Conservation (phyloP, 129 eudicot species). For the Artemisia argyi region DNA sequence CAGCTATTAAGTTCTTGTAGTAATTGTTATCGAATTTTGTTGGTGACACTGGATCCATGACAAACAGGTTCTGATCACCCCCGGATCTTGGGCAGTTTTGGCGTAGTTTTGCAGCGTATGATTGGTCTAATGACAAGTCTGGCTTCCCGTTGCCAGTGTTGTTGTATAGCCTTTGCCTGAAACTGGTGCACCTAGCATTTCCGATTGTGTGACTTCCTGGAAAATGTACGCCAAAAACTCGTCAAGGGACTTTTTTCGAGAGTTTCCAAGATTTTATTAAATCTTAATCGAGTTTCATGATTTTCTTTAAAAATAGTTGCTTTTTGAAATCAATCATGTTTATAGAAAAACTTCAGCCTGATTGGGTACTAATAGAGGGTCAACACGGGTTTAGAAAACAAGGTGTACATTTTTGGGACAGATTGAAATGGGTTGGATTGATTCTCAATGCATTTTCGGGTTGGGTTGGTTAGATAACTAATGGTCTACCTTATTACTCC, state of each 20-base stretch:
- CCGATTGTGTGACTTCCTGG: constrained; percentile 24
- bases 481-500: too few species aligned
- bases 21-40: constrained; percentile 36
- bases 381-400: too few species aligned
- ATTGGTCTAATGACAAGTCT: constrained; percentile 35
- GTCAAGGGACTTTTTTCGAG: neutral
- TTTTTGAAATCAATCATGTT: neutral
- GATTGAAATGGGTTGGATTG: neutral
- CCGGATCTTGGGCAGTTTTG: constrained; percentile 44
- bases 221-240: neutral
- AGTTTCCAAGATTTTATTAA: too few species aligned
- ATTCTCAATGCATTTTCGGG: neutral
- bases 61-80: constrained; percentile 46
- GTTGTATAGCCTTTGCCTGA: constrained; percentile 75
- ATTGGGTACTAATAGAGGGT: too few species aligned
- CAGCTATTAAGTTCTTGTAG: constrained; percentile 47
- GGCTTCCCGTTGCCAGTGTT: constrained; percentile 34
- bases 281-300: too few species aligned
- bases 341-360: neutral
- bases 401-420: neutral
- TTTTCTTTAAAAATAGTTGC: too few species aligned
- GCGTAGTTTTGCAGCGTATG: constrained; percentile 36
- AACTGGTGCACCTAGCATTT: constrained; percentile 45
- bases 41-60: constrained; percentile 38
- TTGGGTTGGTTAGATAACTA: neutral